A percentile compares a stretch with the other conserved stretches of the same genome.
Conservation (phyloP, 2,329 filamentous ascomycete genomes). For the Colletotrichum spaethianum region DNA sequence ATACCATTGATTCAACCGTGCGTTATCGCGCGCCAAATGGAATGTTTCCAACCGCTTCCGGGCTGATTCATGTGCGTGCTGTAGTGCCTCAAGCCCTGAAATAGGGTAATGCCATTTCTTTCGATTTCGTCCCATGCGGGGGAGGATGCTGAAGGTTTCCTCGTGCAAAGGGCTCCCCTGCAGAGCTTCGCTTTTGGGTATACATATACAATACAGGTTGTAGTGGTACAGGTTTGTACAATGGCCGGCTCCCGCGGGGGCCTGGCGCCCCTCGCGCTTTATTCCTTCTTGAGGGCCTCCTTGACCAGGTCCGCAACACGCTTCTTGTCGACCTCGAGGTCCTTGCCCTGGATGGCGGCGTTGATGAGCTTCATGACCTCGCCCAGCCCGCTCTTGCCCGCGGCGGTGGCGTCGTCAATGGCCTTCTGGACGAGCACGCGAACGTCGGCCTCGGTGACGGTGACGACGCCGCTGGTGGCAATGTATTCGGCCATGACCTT, state of each 20-base stretch:
- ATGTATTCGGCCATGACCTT: constrained; percentile 77
- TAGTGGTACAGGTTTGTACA: constrained; percentile 28
- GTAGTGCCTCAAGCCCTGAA: neutral
- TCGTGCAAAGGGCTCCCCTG: too few species aligned
- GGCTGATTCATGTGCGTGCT: too few species aligned
- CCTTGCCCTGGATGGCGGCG: constrained; percentile 71
- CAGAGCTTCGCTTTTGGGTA: neutral
- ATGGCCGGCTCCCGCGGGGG: neutral
- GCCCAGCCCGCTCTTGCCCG: constrained; percentile 68
- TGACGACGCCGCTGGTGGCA: constrained; percentile 70
- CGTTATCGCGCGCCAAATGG: constrained; percentile 13
- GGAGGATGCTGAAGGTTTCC: neutral
- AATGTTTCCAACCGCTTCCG: neutral
- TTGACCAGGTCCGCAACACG: constrained; percentile 74
- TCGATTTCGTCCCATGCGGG: neutral
- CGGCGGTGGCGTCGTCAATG: constrained; percentile 64
- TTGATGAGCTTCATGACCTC: constrained; percentile 75
- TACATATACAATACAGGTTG: neutral
- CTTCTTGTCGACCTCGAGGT: constrained; percentile 76
- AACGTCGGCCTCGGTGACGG: constrained; percentile 72
- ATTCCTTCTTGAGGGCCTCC: constrained; percentile 51
- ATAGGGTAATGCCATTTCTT: neutral
- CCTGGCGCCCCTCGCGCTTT: neutral
- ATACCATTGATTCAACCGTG: constrained; percentile 37
- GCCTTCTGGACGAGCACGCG: constrained; percentile 65